A percentile compares a stretch with the other conserved stretches of the same genome.
Conservation (phyloP, 176 grass and related monocot species). For the Phragmites australis region DNA sequence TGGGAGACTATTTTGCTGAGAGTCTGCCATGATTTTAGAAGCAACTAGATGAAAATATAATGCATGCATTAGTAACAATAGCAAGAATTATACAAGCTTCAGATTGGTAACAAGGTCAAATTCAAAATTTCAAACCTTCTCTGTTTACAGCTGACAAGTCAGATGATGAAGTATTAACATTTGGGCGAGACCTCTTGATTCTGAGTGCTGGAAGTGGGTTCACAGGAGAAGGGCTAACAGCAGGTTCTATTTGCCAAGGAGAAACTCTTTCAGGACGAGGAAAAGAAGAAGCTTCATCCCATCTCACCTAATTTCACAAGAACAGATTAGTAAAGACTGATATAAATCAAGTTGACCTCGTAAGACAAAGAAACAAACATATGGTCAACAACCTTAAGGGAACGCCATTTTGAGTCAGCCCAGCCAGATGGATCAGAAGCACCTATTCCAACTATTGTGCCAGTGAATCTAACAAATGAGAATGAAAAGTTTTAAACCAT, state of each 20-base stretch:
- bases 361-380: not conserved
- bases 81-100: not conserved
- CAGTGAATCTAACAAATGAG: conserved; percentile 64
- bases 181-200: conserved; percentile 64
- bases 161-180: conserved; percentile 40
- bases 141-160: conserved; percentile 54
- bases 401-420: conserved; percentile 86
- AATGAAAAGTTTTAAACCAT: not conserved
- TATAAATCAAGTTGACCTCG: not conserved
- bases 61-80: conserved; percentile 21
- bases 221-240: conserved; percentile 49
- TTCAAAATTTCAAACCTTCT: conserved; percentile 63
- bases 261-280: conserved; percentile 85
- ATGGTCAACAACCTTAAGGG: conserved; percentile 70
- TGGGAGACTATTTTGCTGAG: conserved; percentile 43
- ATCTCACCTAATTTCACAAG: conserved; percentile 64
- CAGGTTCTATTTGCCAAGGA: conserved; percentile 88
- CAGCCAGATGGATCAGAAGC: conserved; percentile 69
- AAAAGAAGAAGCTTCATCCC: conserved; percentile 85
- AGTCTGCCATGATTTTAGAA: conserved; percentile 53
- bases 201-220: conserved; percentile 54
- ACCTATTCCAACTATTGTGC: conserved; percentile 78
- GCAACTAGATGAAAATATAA: conserved; percentile 43
- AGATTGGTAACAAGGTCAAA: conserved; percentile 13
- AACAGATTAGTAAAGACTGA: conserved; percentile 19